Evolutionary conservation across 176 grass and related monocot genomes (phyloP), one percentile per base, ranked within the genome.

Genomic region (Chloris gayana): DNA sequence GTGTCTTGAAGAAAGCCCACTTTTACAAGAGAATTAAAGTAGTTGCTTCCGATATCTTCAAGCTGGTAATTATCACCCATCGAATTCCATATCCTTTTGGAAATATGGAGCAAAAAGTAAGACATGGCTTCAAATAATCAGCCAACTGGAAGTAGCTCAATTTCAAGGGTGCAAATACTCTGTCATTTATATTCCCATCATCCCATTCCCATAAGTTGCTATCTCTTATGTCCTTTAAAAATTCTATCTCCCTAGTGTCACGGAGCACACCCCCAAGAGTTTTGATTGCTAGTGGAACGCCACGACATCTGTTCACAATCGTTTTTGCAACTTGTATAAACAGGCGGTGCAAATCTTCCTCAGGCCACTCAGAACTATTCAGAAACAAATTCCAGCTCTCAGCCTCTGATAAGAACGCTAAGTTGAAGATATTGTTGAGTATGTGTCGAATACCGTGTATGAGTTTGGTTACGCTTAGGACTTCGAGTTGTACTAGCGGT

Each of bases 151-250:
- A 10, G n/a, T 75, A 75, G 72, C 72, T 75, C 11, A 74, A 38
- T 14, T 38, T 74, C 22, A 74, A 26, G 32, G 32, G 58, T 62
- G 9, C 31, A 44, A 84, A 42, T 0, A 67, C 62, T 53, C 53
- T n/a, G 0, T 24, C 41, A 8, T 64, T 7, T 64, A 17, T 27
- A 30, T n/a, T 22, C 4, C 32, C 15, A 2, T 1, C 66, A 14
- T 46, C 14, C 80, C 79, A 88, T 56, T 46, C 14, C 80, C 79
- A 88, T 56, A 78, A 44, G 61, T 17, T 18, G 56, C 31, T 83
- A 0, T 66, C 56, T 47, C 44, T 68, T 10, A 77, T 24, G 0
- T 1, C 64, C 3, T 2, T 18, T 72, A 53, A 83, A 25, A 6
- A 65, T n/a, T 14, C 34, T 76, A 70, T 70, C 17, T 21, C 51